phyloP scores from a whole-genome alignment of 208 protist genomes.

The Acanthamoeba sp. region DNA sequence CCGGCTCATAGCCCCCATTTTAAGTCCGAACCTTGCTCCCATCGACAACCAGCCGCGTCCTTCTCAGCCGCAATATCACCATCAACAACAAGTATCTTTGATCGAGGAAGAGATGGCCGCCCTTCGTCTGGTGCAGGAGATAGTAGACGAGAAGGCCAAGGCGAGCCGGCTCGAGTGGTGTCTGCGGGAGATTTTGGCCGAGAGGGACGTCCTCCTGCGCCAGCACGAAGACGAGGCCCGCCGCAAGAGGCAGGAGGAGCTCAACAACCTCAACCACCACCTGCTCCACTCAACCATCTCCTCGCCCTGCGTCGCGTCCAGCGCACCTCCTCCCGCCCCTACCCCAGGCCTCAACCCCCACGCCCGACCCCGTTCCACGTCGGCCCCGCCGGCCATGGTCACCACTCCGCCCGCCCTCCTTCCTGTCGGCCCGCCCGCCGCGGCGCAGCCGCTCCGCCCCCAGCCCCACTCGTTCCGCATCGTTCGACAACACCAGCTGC shows the following conservation, averaged over 20 bases:
- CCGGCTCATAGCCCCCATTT: not conserved
- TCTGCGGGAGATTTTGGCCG: slow-evolving; percentile 18
- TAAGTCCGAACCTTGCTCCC: not conserved
- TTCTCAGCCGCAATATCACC: not conserved
- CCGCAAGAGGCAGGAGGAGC: not conserved
- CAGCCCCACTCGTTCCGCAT: not conserved
- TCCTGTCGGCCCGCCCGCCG: not conserved
- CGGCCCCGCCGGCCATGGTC: not conserved
- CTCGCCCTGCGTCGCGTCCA: not conserved
- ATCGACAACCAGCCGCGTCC: not conserved
- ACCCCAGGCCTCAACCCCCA: not conserved
- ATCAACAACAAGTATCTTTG: not conserved
- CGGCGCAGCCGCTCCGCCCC: not conserved
- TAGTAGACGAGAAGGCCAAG: slow-evolving; percentile 13
- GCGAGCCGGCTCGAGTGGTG: not conserved
- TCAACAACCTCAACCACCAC: not conserved
- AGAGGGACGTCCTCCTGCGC: slow-evolving; percentile 10
- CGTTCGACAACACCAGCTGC: not conserved
- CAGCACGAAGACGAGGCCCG: slow-evolving; percentile 21
- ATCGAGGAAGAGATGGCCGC: slow-evolving; percentile 1
- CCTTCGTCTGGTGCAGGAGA: not conserved
- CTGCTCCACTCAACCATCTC: not conserved
- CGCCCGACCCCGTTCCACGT: not conserved
- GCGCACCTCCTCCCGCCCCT: not conserved
- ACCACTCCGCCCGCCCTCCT: not conserved